Conservation (phyloP, 2,329 filamentous ascomycete species). For the Purpureocillium takamizusanense region DNA sequence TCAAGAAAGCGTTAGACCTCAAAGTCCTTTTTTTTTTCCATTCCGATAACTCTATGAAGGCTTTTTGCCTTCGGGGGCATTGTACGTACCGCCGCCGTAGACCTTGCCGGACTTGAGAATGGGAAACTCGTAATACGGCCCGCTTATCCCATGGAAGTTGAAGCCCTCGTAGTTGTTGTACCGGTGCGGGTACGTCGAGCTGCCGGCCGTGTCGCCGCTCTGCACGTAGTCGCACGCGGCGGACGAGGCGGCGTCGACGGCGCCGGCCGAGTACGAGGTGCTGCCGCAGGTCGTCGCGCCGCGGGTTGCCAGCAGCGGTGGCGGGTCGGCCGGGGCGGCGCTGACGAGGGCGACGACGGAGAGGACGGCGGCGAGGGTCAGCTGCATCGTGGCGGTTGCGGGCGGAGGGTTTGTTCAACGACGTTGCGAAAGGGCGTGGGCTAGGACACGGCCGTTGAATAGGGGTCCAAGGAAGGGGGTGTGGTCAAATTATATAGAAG, state of each 20-base stretch:
- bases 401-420: too few relatives aligned
- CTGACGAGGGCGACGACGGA: conserved; percentile 17
- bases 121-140: conserved; percentile 30
- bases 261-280: conserved; percentile 15
- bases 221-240: conserved; percentile 16
- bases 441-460: too few relatives aligned
- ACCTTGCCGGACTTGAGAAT: conserved; percentile 19
- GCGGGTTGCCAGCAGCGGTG: conserved; percentile 11
- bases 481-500: too few relatives aligned
- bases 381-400: conserved; percentile 13
- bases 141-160: conserved; percentile 17
- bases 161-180: conserved; percentile 31
- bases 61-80: not conserved
- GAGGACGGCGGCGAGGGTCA: conserved; percentile 15
- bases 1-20: not conserved
- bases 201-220: conserved; percentile 13
- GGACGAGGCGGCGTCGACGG: conserved; percentile 17
- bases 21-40: too few relatives aligned
- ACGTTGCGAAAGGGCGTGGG: not conserved
- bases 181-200: conserved; percentile 26
- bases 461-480: too few relatives aligned
- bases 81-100: conserved; percentile 24
- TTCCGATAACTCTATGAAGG: not conserved
- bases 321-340: conserved; percentile 16
- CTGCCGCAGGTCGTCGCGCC: conserved; percentile 20